These are phyloP conservation scores for Mycena citricolor DNA, from an alignment of 1,284 basidiomycete species.

Conservation along the genomic window DNA sequence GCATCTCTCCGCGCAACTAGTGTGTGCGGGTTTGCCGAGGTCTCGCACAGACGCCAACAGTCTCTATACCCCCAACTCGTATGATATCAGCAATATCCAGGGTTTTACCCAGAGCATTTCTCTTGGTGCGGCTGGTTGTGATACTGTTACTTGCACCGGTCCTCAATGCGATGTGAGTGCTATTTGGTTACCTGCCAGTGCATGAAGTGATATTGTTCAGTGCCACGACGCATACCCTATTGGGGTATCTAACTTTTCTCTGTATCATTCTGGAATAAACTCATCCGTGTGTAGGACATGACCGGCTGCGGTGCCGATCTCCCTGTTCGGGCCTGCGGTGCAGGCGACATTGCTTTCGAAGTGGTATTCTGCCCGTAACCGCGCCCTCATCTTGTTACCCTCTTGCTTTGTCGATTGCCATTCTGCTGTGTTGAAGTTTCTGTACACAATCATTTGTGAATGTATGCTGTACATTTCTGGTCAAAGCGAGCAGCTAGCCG, in stretches of 20 bases:
- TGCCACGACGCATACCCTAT: constrained; percentile 38
- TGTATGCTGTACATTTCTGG: too few relatives aligned
- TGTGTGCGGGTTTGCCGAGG: background rate
- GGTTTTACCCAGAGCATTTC: constrained; percentile 41
- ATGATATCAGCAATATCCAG: constrained; percentile 45
- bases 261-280: background rate
- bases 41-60: constrained; percentile 33
- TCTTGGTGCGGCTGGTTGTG: constrained; percentile 37
- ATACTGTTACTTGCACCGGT: constrained; percentile 39
- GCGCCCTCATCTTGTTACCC: too few relatives aligned
- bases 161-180: constrained; percentile 32
- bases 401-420: too few relatives aligned
- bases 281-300: constrained; percentile 28
- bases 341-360: constrained; percentile 24
- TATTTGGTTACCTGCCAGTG: background rate
- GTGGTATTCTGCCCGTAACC: constrained; percentile 29
- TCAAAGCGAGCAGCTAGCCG: too few relatives aligned
- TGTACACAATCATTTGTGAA: too few relatives aligned
- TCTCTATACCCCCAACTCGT: constrained; percentile 36
- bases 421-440: too few relatives aligned
- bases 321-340: constrained; percentile 36
- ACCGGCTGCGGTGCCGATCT: constrained; percentile 38
- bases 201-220: constrained; percentile 4
- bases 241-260: constrained; percentile 29
- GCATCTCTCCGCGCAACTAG: background rate